Base-by-base conservation (phyloP, 2,329 filamentous ascomycete genomes). In the Pseudocercospora cruenta region DNA sequence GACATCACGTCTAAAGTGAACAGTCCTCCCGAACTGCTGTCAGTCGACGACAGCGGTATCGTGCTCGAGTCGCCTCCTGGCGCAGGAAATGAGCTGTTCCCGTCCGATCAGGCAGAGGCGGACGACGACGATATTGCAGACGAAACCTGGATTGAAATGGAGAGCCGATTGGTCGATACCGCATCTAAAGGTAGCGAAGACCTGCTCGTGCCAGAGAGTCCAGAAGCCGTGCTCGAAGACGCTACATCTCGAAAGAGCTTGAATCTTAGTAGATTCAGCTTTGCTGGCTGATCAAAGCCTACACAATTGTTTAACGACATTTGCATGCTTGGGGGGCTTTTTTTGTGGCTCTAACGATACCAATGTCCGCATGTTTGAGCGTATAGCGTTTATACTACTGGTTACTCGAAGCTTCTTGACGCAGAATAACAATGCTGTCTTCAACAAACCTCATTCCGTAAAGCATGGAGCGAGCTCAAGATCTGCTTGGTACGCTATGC, bases 181-280 rank as follows among this genome's bases (percentile, higher is more conserved):
- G 69, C 72, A 1, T 57, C 77, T 7, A 78, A 79, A 65, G 82
- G 82, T 12, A 84, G 82, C 66, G 82, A 84, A 67, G 82, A 84
- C 58, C 64, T 83, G 19, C 70, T 84, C 14, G 76, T 83, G 0
- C 81, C 80, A 0, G 78, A 82, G 51, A 84, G 82, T 69, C 76
- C 76, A 19, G 79, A 80, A 39, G 77, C 72, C 16, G 78, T 75
- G 26, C 39, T 43, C 6, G 75, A 78, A 1, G 75, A 62, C 4
- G 78, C 21, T 4, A 31, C 22, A n/a, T 22, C 14, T 54, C 51
- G 21, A 79, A 47, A 75, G 78, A 39, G 74, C 74, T 71, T 82
- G 21, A 77, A 79, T 68, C 73, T 82, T 28, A 74, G 75, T 58
- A 73, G 76, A 47, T 83, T 82, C 70, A 78, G 77, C 28, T 79